These are phyloP conservation scores for Cordyceps cateniannulata DNA, from an alignment of 2,329 filamentous ascomycete genomes.

Conservation along the genomic window DNA sequence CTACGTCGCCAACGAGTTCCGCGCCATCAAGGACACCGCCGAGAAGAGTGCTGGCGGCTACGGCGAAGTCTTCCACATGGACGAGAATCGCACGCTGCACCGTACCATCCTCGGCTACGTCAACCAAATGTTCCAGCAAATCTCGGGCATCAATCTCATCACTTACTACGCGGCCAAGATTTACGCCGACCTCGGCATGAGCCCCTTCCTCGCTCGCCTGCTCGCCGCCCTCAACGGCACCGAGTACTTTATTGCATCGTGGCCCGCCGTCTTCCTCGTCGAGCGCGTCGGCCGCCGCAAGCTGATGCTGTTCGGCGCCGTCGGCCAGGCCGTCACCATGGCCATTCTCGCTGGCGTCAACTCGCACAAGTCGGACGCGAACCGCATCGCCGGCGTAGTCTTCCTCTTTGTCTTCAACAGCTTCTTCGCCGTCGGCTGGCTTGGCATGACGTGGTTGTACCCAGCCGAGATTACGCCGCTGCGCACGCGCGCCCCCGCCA, in stretches of 20 bases:
- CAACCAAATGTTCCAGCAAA: constrained; percentile 60
- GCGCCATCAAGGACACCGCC: constrained; percentile 60
- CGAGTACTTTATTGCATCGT: constrained; percentile 57
- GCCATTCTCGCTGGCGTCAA: constrained; percentile 53
- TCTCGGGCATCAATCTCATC: constrained; percentile 58
- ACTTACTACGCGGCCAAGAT: constrained; percentile 57
- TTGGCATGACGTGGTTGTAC: constrained; percentile 57
- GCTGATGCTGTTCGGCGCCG: constrained; percentile 65
- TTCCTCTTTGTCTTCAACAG: constrained; percentile 59
- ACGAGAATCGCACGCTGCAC: constrained; percentile 50
- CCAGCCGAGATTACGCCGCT: constrained; percentile 62
- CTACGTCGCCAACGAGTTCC: constrained; percentile 51
- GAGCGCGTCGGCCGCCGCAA: constrained; percentile 61
- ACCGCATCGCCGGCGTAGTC: constrained; percentile 54
- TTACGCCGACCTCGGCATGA: constrained; percentile 49
- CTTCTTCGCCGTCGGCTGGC: constrained; percentile 54
- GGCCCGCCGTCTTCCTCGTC: constrained; percentile 55
- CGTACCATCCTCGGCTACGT: constrained; percentile 55
- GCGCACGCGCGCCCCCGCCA: constrained; percentile 57
- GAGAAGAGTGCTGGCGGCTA: constrained; percentile 61
- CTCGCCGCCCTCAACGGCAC: constrained; percentile 37
- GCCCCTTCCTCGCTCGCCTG: constrained; percentile 50
- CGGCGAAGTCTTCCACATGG: constrained; percentile 50
- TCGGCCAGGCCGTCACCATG: constrained; percentile 59
- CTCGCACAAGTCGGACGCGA: constrained; percentile 42